These are phyloP conservation scores for Achlya hypogyna DNA, from an alignment of 352 stramenopile genomes.

Conservation along the genomic window DNA sequence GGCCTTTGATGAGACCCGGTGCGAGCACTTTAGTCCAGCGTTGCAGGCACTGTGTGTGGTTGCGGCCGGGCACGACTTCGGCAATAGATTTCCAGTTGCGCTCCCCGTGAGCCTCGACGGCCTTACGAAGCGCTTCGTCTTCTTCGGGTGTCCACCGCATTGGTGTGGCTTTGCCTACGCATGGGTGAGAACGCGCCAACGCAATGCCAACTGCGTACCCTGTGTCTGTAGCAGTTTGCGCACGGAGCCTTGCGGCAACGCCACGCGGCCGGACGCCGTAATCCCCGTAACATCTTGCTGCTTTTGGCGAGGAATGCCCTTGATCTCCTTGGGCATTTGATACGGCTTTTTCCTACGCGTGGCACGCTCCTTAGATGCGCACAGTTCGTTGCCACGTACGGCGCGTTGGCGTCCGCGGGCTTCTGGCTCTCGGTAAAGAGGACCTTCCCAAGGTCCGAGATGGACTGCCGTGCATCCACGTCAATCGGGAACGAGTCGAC, in stretches of 20 bases:
- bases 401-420: background rate
- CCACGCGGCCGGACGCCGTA: constrained; percentile 15
- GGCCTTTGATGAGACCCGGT: constrained; percentile 92
- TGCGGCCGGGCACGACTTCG: constrained; percentile 69
- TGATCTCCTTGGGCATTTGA: constrained; percentile 64
- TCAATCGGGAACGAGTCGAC: constrained; percentile 77
- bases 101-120: constrained; percentile 66
- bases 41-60: constrained; percentile 87
- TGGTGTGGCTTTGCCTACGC: constrained; percentile 55
- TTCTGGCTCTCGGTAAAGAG: constrained; percentile 69
- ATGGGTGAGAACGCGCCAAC: background rate
- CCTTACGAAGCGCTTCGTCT: constrained; percentile 67
- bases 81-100: constrained; percentile 86
- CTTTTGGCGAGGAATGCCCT: constrained; percentile 70
- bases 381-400: background rate
- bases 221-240: constrained; percentile 76
- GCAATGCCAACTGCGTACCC: constrained; percentile 1
- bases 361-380: background rate
- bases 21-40: constrained; percentile 89
- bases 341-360: constrained; percentile 5
- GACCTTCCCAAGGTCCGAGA: constrained; percentile 82
- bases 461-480: constrained; percentile 56
- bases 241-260: constrained; percentile 36
- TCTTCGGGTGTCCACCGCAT: constrained; percentile 75
- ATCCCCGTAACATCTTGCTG: constrained; percentile 48